Percentiles rank a stretch among this genome's conserved stretches.
Conservation (phyloP, 2,329 filamentous ascomycete species). For the Colletotrichum sp. region DNA sequence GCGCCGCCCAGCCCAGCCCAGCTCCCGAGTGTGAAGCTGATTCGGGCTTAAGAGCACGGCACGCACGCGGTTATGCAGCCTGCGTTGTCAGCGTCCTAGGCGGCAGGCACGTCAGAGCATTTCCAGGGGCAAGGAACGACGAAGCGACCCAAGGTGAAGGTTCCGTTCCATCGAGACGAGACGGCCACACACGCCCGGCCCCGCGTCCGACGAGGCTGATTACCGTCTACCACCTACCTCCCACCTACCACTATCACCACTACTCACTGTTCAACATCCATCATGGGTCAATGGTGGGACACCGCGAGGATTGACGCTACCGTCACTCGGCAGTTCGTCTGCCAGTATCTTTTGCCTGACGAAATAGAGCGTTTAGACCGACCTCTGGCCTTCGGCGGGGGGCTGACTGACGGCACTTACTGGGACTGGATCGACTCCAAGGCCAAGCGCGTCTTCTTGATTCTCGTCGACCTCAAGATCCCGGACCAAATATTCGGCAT, state of each 20-base stretch:
- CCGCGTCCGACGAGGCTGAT: not conserved
- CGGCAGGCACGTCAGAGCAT: conserved; percentile 6
- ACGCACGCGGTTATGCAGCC: conserved; percentile 18
- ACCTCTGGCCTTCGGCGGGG: conserved; percentile 71
- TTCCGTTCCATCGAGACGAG: not conserved
- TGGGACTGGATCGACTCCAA: conserved; percentile 78
- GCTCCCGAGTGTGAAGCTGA: conserved; percentile 1
- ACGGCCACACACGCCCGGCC: not conserved
- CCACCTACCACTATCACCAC: not conserved
- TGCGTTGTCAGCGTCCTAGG: conserved; percentile 8
- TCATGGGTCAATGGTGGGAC: conserved; percentile 67
- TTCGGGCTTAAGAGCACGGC: not conserved
- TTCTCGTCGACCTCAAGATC: conserved; percentile 71
- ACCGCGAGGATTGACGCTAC: conserved; percentile 71
- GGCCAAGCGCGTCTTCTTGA: conserved; percentile 73
- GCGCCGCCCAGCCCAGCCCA: not conserved
- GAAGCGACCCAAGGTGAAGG: not conserved
- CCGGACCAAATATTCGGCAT: conserved; percentile 78
- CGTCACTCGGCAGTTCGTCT: conserved; percentile 72
- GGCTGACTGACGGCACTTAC: conserved; percentile 75
- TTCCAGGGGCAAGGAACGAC: not conserved
- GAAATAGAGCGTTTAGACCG: conserved; percentile 68
- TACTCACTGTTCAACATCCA: not conserved
- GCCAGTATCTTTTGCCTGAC: conserved; percentile 66
- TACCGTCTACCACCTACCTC: not conserved